phyloP scores from a whole-genome alignment of 1,284 basidiomycete species.

The Pseudozyma hubeiensis region DNA sequence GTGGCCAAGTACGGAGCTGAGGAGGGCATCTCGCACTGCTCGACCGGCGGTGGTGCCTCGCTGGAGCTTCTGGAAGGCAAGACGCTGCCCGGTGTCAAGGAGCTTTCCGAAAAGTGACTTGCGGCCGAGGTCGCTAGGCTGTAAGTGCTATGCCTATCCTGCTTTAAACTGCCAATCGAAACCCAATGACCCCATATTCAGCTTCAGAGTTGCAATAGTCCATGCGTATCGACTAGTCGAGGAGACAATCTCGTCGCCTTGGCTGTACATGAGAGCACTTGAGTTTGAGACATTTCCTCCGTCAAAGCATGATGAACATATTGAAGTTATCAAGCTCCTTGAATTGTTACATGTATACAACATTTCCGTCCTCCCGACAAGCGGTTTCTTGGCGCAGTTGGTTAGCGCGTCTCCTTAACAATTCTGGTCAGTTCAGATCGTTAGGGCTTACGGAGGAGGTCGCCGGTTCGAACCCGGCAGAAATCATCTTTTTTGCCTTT shows the following conservation, averaged over 20 bases:
- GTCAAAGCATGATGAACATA: too few relatives aligned
- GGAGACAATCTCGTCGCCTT: too few relatives aligned
- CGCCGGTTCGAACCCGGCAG: slow-evolving; percentile 58
- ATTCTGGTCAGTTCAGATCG: slow-evolving; percentile 38
- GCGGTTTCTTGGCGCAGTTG: slow-evolving; percentile 56
- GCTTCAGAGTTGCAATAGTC: background rate
- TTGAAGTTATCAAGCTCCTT: background rate
- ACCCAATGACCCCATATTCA: background rate
- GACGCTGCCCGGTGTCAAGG: slow-evolving; percentile 70
- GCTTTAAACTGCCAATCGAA: slow-evolving; percentile 1
- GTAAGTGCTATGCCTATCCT: background rate
- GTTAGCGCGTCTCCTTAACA: slow-evolving; percentile 60
- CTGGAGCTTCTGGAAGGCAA: slow-evolving; percentile 78
- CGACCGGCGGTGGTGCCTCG: slow-evolving; percentile 95
- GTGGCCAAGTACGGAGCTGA: slow-evolving; percentile 76
- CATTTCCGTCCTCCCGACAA: background rate
- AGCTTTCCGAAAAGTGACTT: slow-evolving; percentile 56
- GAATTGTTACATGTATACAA: slow-evolving; percentile 1
- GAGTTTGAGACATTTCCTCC: too few relatives aligned
- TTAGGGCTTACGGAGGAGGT: slow-evolving; percentile 57
- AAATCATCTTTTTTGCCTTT: slow-evolving; percentile 35
- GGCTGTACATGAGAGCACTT: too few relatives aligned
- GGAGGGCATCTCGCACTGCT: slow-evolving; percentile 92
- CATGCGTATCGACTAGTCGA: too few relatives aligned
- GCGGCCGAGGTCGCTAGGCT: slow-evolving; percentile 5